Conservation (phyloP, 352 stramenopile species). For the Pythium coloratum region DNA sequence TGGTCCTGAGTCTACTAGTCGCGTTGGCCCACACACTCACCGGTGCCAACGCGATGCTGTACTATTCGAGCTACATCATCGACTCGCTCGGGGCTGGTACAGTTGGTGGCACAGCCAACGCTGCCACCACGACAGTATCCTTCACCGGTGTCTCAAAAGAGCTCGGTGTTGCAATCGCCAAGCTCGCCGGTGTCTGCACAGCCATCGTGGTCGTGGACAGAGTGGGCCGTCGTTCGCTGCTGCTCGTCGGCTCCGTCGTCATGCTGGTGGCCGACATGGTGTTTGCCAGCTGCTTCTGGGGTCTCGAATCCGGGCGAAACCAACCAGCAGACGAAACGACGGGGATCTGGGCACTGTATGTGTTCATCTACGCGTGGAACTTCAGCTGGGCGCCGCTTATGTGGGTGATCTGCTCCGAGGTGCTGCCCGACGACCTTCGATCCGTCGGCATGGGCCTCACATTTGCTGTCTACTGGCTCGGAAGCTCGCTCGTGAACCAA, state of each 20-base stretch:
- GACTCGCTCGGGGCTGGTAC: slow-evolving; percentile 31
- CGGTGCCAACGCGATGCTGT: slow-evolving; percentile 75
- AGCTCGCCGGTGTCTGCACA: slow-evolving; percentile 60
- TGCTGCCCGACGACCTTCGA: slow-evolving; percentile 67
- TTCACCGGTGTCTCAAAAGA: slow-evolving; percentile 47
- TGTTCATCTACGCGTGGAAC: slow-evolving; percentile 78
- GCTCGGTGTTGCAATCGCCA: slow-evolving; percentile 60
- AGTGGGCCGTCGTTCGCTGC: slow-evolving; percentile 55
- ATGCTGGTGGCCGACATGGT: slow-evolving; percentile 55
- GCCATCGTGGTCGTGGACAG: slow-evolving; percentile 53
- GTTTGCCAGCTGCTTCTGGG: slow-evolving; percentile 59
- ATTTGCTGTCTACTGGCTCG: slow-evolving; percentile 74
- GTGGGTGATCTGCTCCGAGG: slow-evolving; percentile 71
- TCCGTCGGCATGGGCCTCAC: slow-evolving; percentile 72
- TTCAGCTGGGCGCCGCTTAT: slow-evolving; percentile 75
- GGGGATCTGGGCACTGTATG: slow-evolving; percentile 63
- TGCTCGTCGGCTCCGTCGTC: slow-evolving; percentile 53
- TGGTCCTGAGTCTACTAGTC: slow-evolving; percentile 58
- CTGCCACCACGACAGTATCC: neutral
- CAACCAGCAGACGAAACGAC: slow-evolving; percentile 32
- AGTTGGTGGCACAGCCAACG: slow-evolving; percentile 5
- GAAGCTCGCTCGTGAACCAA: slow-evolving; percentile 66
- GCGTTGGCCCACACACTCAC: slow-evolving; percentile 66
- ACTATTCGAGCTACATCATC: slow-evolving; percentile 81
- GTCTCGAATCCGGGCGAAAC: slow-evolving; percentile 16